Evolutionary conservation across 2,329 filamentous ascomycete species (phyloP), one percentile per base, ranked within the genome.

Genomic region (Epichloe coenophiala): DNA sequence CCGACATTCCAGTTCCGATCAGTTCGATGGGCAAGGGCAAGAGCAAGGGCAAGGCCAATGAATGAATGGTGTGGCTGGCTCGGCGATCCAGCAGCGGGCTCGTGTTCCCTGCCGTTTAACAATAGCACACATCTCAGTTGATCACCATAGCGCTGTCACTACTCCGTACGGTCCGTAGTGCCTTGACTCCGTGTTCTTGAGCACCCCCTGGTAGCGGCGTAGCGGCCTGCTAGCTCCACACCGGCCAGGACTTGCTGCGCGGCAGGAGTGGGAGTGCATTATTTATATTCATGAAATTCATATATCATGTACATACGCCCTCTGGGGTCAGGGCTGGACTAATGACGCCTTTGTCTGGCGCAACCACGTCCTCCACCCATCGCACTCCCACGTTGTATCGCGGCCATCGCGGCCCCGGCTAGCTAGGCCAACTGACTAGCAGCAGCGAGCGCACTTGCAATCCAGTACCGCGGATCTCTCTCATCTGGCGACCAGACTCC

Each of bases 401-500:
- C 23, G 23, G 23, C 27, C 27, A 54, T 53, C 55, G 53, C 52
- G 51, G 45, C 50, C 47, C 53, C 53, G 51, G 53, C 53, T 47
- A 36, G 46, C 21, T 12, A 31, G 49, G 53, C 50, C 56, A 49
- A 53, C 27, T 31, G 55, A 53, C 56, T 62, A 63, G 59, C 54
- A 44, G 23, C 45, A 42, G 31, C n/a, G 4, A 36, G 37, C 27
- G 27, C 27, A 40, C 57, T 57, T 58, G 55, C 61, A 65, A 63
- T 65, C 62, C 61, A 65, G 60, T 60, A 58, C 59, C 56, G 59
- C 58, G 61, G 59, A 58, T 63, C 61, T 62, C 54, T 58, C 53
- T 58, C 51, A 53, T 53, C 51, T 53, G 33, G 47, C 36, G 46
- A 27, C 33, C 44, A 33, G 33, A 49, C 51, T 58, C 62, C 58